Evolutionary conservation across 2,329 filamentous ascomycete species (phyloP), one percentile per base, ranked within the genome.

Genomic region (Ascochyta rabiei): DNA sequence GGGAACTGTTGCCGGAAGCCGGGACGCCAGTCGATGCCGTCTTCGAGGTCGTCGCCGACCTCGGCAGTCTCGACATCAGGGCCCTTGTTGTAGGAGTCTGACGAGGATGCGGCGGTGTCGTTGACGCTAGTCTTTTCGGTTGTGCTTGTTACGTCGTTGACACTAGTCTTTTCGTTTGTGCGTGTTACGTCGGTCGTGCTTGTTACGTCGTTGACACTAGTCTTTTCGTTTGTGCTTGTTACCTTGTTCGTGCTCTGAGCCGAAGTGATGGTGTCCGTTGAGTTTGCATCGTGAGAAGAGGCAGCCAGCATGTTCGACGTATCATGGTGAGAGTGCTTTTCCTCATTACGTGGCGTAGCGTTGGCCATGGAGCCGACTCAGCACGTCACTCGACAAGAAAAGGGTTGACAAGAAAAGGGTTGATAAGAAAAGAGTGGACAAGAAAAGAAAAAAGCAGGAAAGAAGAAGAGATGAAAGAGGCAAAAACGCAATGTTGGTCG

Each of bases 21-120:
- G 8, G 65, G 62, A 18, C 57, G 58, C 65, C 63, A 68, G 35
- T 68, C 63, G 31, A 68, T 66, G 10, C 63, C 63, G 31, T 62
- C 59, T 19, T 51, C 45, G 16, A 16, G 31, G 8, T 38, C 38
- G 18, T 63, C 47, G 16, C 24, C 39, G 23, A 60, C 26, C 45
- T 64, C 59, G 9, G 59, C 52, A 26, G 55, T 42, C 6, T 55
- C 51, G 40, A 57, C 42, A 16, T 48, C 38, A 2, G 54, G 41
- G 9, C 45, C 33, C 15, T 53, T 52, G 19, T 59, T 59, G 21
- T 46, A 50, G 2, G 53, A 56, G 23, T 35, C 19, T 18, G 47
- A 50, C 21, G 41, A 55, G 1, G 39, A 43, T 34, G 44, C 42
- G 26, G 24, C 21, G 21, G 44, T 48, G 35, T 45, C 40, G 26